Evolutionary conservation across 192 early-diverging fungal species (phyloP).

Genomic region (Backusella westeae): DNA sequence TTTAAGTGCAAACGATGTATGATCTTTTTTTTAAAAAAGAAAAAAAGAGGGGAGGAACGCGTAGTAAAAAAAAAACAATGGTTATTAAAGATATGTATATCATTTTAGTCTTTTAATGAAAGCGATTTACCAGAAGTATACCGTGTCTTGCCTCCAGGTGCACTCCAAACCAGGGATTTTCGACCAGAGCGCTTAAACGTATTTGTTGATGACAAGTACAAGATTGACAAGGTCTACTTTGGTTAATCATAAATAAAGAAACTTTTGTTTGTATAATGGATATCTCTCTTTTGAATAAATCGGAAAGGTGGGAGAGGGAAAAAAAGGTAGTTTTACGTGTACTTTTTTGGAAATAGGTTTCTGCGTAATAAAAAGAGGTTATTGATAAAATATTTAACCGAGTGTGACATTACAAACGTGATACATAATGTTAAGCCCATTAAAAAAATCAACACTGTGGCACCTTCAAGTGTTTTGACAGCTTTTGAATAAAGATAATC

Average conservation of each 20-base stretch:
- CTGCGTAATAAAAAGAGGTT: not conserved
- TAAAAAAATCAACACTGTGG: not conserved
- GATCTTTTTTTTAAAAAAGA: not conserved
- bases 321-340: not conserved
- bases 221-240: not conserved
- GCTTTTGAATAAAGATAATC: not conserved
- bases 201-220: not conserved
- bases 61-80: too few species aligned
- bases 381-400: not conserved
- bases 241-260: not conserved
- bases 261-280: not conserved
- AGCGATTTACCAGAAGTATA: slow-evolving; percentile 34
- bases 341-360: not conserved
- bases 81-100: not conserved
- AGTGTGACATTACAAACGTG: not conserved
- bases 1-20: slow-evolving; percentile 15
- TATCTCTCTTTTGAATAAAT: not conserved
- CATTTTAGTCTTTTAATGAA: slow-evolving; percentile 28
- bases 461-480: not conserved
- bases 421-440: slow-evolving; percentile 1
- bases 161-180: slow-evolving; percentile 47
- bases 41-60: too few species aligned
- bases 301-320: not conserved
- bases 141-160: slow-evolving; percentile 39
- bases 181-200: slow-evolving; percentile 45